Base-by-base conservation (phyloP, 2,329 filamentous ascomycete genomes). In the Talaromyces sp. region DNA sequence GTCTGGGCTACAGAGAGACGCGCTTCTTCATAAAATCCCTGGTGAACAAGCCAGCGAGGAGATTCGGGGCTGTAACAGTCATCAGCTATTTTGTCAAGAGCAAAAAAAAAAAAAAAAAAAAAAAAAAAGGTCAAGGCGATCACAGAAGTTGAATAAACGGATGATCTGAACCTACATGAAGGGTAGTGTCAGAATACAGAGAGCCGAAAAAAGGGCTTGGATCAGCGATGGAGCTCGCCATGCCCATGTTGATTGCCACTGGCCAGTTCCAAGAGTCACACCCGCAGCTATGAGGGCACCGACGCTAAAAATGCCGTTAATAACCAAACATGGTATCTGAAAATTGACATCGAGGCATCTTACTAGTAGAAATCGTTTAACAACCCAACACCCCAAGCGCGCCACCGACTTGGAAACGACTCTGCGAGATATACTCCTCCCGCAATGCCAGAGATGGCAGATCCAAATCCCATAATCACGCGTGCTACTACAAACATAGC, bases 401-500 rank as follows among this genome's bases (percentile, higher is more conserved):
- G 70, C 69, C 73, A 79, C 9, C 69, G 62, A 54, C 65, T 73
- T 0, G 79, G 71, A 47, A 80, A 78, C 0, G 76, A 77, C 65
- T 84, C 82, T 2, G 75, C 74, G 3, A 83, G 69, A 47, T 80
- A 80, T 0, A 80, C 76, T 13, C 72, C 71, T 1, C 72, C 78
- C 1, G 77, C 75, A 16, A 79, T 72, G 11, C 71, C 73, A 1
- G 76, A 73, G 8, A 78, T 62, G 2, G 70, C 72, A 3, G 62
- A 67, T 3, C 80, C 80, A 32, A 80, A 70, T 0, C 80, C 80
- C 2, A 82, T 63, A 4, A 82, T 67, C 17, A 82, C 73, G 13
- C 81, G 71, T 0, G 70, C 72, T 11, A 77, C 73, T 58, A 82
- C 73, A 60, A 82, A 82, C 79, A 81, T 82, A 51, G 74, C 77